Conservation (phyloP, 257 asterid genomes). For the Solanum sparsipilum region DNA sequence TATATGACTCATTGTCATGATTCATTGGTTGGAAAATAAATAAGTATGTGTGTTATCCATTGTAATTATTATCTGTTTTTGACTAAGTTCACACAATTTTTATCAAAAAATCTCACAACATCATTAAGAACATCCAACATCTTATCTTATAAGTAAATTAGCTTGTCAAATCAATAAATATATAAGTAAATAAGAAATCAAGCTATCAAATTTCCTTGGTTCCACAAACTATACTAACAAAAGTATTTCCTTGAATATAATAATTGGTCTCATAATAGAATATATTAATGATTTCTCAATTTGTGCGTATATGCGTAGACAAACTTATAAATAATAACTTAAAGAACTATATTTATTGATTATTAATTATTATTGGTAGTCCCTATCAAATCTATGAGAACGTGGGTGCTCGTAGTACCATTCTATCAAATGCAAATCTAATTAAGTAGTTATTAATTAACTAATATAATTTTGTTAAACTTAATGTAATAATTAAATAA, state of each 20-base stretch:
- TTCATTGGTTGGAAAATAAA: neutral
- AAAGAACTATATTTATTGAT: neutral
- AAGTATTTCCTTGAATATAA: neutral
- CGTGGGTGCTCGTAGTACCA: neutral
- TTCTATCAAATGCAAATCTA: neutral
- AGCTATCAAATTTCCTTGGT: neutral
- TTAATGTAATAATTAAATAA: neutral
- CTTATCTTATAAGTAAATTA: neutral
- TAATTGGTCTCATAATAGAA: neutral
- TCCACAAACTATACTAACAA: neutral
- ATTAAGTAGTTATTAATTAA: neutral
- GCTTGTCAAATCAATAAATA: neutral
- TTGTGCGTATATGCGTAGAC: neutral
- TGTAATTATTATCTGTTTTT: too few relatives aligned
- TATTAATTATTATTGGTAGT: neutral
- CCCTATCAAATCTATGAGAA: neutral
- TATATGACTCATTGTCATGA: neutral
- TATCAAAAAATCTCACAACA: rapidly evolving
- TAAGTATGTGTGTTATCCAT: too few relatives aligned
- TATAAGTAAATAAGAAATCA: neutral
- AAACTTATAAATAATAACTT: neutral
- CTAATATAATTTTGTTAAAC: neutral
- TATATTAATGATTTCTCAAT: neutral
- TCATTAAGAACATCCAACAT: too few relatives aligned
- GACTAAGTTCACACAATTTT: neutral